Evolutionary conservation across 1,284 basidiomycete species (phyloP), one percentile per base, ranked within the genome.

Genomic region (Agaricales sp.): DNA sequence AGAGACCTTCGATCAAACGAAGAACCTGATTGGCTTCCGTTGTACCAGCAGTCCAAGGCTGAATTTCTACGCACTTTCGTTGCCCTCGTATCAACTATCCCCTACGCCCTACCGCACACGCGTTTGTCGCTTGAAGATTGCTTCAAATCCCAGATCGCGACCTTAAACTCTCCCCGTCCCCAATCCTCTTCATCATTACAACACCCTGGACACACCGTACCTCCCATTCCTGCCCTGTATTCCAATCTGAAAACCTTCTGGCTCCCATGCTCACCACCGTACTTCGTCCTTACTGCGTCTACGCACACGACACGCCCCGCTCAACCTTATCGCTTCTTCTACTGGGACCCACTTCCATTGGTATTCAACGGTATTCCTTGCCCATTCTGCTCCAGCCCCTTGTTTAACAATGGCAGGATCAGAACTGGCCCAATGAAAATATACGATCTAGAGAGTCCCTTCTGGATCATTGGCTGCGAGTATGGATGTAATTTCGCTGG

Each of bases 261-360:
- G 44, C 44, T 45, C 20, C 44, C 44, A 13, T 26, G 13, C 21
- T 45, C 44, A 4, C 44, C 20, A 22, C 24, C 44, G 22, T 45
- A 45, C 22, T 45, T 45, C 18, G 44, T 21, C 22, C 44, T 45
- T 8, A 22, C 24, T 4, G 22, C 21, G 11, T 23, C 21, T 21
- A 21, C 24, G 8, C 4, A 13, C 24, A 23, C 44, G 11, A 20
- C 39, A 16, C 44, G 24, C 14, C 6, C 19, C 18, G 12, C 44
- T 13, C 44, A 13, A 22, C 44, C 44, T 18, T 24, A 45, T 45
- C 44, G 44, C 18, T 45, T 45, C 22, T 45, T 45, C 44, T 45
- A 45, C 24, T 45, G 44, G 44, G 44, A 45, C 18, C 44, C 44
- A 4, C 44, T 23, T 22, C 24, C 44, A 6, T 21, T 45, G 12